Percentiles rank a stretch among this genome's conserved stretches.
These are phyloP conservation scores for Teunomyces kruisii DNA, from an alignment of 805 yeast species.

Conservation along the genomic window DNA sequence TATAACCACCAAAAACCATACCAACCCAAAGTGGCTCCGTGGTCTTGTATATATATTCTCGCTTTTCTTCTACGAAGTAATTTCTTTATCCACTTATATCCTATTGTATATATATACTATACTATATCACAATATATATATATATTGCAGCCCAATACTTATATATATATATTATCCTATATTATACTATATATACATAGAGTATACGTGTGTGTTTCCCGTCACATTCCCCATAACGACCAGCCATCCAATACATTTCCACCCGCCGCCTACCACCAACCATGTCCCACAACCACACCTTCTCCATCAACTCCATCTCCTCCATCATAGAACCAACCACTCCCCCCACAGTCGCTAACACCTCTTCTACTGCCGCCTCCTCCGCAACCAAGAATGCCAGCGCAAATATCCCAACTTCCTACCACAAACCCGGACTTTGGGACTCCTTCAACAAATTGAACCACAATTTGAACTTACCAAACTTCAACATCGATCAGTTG, in stretches of 20 bases:
- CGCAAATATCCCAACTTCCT: conserved; percentile 3
- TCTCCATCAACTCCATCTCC: conserved; percentile 42
- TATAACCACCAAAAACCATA: conserved; percentile 4
- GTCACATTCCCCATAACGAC: background rate
- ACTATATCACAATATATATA: conserved; percentile 1
- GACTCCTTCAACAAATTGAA: conserved; percentile 26
- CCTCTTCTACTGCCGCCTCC: conserved; percentile 1
- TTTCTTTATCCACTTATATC: conserved; percentile 4
- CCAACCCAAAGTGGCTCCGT: conserved; percentile 5
- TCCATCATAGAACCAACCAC: conserved; percentile 54
- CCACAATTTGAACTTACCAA: conserved; percentile 27
- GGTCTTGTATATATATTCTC: conserved; percentile 5
- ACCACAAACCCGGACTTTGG: conserved; percentile 27
- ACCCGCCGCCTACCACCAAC: background rate
- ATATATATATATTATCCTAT: conserved; percentile 4
- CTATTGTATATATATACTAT: conserved; percentile 3
- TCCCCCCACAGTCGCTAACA: conserved; percentile 35
- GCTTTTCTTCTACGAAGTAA: conserved; percentile 2
- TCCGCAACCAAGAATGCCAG: conserved; percentile 3
- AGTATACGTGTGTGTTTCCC: conserved; percentile 3
- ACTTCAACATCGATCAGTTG: conserved; percentile 23
- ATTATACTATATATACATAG: conserved; percentile 3
- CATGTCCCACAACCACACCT: conserved; percentile 31
- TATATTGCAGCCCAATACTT: background rate
- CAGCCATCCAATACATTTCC: background rate